phyloP scores from a whole-genome alignment of 768 basidiomycete species.

The Auricularia heimuer region DNA sequence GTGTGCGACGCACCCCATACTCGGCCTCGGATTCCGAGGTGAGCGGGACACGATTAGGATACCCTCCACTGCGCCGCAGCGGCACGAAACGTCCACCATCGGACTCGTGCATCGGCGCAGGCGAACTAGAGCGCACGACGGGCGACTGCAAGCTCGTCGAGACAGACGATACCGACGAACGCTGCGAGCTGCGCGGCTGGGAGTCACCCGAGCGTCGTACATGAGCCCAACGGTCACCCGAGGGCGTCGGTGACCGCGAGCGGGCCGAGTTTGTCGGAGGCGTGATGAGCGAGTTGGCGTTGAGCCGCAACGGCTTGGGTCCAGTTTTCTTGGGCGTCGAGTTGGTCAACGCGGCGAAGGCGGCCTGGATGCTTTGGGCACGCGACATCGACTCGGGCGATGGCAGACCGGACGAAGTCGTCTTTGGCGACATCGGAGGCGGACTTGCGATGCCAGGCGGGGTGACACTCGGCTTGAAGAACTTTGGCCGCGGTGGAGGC shows the following conservation, averaged over 20 bases:
- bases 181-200: background rate
- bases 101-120: background rate
- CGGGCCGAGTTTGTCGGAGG: slow-evolving; percentile 11
- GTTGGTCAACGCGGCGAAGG: slow-evolving; percentile 32
- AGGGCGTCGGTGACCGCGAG: background rate
- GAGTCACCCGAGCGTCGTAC: background rate
- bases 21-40: background rate
- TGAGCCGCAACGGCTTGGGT: slow-evolving; percentile 60
- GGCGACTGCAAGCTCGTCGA: background rate
- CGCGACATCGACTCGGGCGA: background rate
- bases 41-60: background rate
- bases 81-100: background rate
- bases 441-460: background rate
- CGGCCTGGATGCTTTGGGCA: slow-evolving; percentile 13
- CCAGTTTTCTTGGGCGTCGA: slow-evolving; percentile 35
- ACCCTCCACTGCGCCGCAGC: background rate
- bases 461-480: slow-evolving; percentile 3
- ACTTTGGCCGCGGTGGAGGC: background rate
- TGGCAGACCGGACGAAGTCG: background rate
- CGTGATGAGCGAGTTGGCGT: slow-evolving; percentile 37
- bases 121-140: background rate
- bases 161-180: background rate
- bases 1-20: background rate
- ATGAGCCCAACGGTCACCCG: background rate
- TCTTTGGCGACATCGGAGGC: background rate